Conservation (phyloP, 2,329 filamentous ascomycete species). For the Colletotrichum sansevieriae region DNA sequence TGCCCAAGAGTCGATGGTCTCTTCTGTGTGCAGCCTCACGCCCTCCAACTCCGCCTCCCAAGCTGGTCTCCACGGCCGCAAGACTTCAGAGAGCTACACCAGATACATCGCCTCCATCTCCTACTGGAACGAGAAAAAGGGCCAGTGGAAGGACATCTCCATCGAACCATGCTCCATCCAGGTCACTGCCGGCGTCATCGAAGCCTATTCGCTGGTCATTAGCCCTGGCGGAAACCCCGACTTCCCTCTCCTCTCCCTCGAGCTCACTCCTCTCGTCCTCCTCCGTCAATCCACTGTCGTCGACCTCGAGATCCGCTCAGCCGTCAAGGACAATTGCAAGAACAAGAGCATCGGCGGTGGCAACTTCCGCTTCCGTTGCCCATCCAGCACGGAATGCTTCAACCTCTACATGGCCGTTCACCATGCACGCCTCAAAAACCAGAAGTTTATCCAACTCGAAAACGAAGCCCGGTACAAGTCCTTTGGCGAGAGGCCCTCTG, state of each 20-base stretch:
- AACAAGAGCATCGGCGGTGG: constrained; percentile 74
- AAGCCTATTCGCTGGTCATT: constrained; percentile 63
- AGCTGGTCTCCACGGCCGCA: constrained; percentile 69
- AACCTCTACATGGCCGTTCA: constrained; percentile 89
- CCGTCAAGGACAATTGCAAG: constrained; percentile 78
- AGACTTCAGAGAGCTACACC: constrained; percentile 59
- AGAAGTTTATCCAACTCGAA: constrained; percentile 81
- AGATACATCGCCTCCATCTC: constrained; percentile 69
- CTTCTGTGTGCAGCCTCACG: constrained; percentile 73
- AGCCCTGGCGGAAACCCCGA: constrained; percentile 43
- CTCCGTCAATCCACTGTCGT: constrained; percentile 91
- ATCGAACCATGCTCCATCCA: constrained; percentile 66
- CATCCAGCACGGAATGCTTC: constrained; percentile 81
- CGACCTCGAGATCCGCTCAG: constrained; percentile 93
- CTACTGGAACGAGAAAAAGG: constrained; percentile 72
- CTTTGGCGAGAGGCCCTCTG: constrained; percentile 71
- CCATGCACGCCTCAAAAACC: constrained; percentile 89
- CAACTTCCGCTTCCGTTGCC: constrained; percentile 92
- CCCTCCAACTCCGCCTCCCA: constrained; percentile 89
- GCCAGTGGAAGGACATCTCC: constrained; percentile 71
- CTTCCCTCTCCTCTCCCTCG: constrained; percentile 75
- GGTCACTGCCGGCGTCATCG: constrained; percentile 70
- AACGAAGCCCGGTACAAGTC: constrained; percentile 78
- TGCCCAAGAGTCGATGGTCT: constrained; percentile 54
- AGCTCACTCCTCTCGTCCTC: constrained; percentile 91